A percentile compares a stretch with the other conserved stretches of the same genome.
These are phyloP conservation scores for Lentinula sp. DNA, from an alignment of 768 basidiomycete genomes.

Conservation along the genomic window DNA sequence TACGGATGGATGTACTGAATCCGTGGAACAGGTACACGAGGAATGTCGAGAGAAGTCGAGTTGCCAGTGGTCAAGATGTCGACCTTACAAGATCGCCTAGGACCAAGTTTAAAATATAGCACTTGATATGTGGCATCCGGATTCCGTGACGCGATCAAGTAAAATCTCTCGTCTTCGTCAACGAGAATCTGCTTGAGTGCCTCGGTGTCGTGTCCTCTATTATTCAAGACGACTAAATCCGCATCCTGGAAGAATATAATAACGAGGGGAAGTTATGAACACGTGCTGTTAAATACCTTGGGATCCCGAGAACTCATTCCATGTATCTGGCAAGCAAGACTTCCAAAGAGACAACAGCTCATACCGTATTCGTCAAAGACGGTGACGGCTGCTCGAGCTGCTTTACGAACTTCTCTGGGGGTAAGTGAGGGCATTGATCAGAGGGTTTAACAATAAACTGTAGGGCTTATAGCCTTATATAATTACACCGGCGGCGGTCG, in stretches of 20 bases:
- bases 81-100: conserved; percentile 18
- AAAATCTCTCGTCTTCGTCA: neutral
- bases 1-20: conserved; percentile 2
- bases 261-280: neutral
- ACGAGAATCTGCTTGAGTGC: conserved; percentile 1
- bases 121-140: conserved; percentile 4
- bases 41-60: conserved; percentile 15
- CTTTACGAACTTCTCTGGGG: conserved; percentile 4
- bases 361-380: neutral
- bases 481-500: too few relatives aligned
- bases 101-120: neutral
- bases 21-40: conserved; percentile 11
- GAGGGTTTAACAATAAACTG: too few relatives aligned
- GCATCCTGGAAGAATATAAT: neutral
- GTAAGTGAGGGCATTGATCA: neutral
- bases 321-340: neutral
- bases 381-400: neutral
- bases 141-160: neutral
- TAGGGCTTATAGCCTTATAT: too few relatives aligned
- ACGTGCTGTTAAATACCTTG: neutral
- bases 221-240: neutral
- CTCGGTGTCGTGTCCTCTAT: neutral
- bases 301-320: conserved; percentile 1
- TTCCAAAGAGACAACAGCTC: conserved; percentile 5
- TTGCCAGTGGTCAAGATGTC: conserved; percentile 24